These are phyloP conservation scores for Suhomyces bokatorum DNA, from an alignment of 1,139 yeast genomes.

Conservation along the genomic window DNA sequence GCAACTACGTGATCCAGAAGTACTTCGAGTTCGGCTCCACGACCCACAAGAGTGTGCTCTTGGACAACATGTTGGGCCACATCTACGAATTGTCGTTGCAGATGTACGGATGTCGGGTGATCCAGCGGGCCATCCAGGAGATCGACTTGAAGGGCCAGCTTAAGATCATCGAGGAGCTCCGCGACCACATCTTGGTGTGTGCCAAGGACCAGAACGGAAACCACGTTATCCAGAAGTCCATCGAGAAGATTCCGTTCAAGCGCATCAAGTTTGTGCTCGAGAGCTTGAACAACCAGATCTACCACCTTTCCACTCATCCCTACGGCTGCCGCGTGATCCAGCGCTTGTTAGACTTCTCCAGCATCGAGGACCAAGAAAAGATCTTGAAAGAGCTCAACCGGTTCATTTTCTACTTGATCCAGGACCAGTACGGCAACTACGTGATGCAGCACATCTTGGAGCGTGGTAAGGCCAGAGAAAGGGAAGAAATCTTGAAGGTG, in stretches of 20 bases:
- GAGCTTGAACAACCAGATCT: conserved; percentile 75
- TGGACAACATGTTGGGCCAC: conserved; percentile 75
- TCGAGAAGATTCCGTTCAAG: conserved; percentile 79
- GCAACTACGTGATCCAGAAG: conserved; percentile 95
- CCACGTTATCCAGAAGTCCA: conserved; percentile 94
- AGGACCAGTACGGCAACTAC: conserved; percentile 96
- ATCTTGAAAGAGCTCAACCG: conserved; percentile 72
- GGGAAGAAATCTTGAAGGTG: conserved; percentile 42
- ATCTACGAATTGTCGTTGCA: conserved; percentile 78
- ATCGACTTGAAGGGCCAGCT: conserved; percentile 70
- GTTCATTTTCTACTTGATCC: conserved; percentile 75
- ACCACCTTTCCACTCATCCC: conserved; percentile 90
- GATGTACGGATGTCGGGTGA: conserved; percentile 98
- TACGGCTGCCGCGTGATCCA: conserved; percentile 98
- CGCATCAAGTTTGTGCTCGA: conserved; percentile 70
- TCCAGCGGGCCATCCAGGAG: conserved; percentile 88
- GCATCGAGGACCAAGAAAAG: conserved; percentile 58
- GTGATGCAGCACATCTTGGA: conserved; percentile 95
- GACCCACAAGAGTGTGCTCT: conserved; percentile 68
- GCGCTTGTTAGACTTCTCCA: conserved; percentile 78
- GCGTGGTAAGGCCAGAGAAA: conserved; percentile 58
- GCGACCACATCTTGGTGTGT: conserved; percentile 68
- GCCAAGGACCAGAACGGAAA: conserved; percentile 98
- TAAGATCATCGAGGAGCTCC: conserved; percentile 67
- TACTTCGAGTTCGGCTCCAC: conserved; percentile 81